These are phyloP conservation scores for Xylaria longipes DNA, from an alignment of 495 filamentous ascomycete genomes.

Conservation along the genomic window DNA sequence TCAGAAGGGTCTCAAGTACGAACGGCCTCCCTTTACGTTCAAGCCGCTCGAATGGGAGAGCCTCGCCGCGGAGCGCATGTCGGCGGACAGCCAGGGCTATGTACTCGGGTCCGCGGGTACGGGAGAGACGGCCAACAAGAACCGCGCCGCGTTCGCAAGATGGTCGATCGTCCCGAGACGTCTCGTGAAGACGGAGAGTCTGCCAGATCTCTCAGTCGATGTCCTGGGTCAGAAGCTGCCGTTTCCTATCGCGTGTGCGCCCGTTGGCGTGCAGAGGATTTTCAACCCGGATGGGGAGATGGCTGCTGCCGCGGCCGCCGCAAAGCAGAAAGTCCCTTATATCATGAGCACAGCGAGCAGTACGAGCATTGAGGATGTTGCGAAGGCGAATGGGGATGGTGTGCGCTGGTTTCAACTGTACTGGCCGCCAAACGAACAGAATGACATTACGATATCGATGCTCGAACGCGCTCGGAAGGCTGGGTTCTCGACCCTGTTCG, in stretches of 20 bases:
- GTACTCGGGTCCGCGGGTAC: conserved; percentile 48
- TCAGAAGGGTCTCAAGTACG: conserved; percentile 40
- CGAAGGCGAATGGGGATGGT: conserved; percentile 34
- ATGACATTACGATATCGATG: conserved; percentile 63
- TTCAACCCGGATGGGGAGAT: conserved; percentile 57
- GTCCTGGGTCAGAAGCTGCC: conserved; percentile 26
- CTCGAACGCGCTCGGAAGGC: conserved; percentile 62
- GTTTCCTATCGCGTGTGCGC: conserved; percentile 37
- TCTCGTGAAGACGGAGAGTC: conserved; percentile 30
- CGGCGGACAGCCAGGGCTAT: conserved; percentile 46
- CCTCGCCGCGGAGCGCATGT: conserved; percentile 39
- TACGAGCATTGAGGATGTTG: conserved; percentile 51
- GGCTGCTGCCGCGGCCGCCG: conserved; percentile 29
- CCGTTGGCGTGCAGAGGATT: conserved; percentile 56
- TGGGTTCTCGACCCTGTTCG: conserved; percentile 58
- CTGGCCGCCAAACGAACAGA: conserved; percentile 57
- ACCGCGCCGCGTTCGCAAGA: conserved; percentile 48
- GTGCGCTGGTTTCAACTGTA: conserved; percentile 66
- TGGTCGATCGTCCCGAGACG: conserved; percentile 48
- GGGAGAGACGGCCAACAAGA: conserved; percentile 46
- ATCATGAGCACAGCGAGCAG: conserved; percentile 53
- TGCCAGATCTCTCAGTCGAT: conserved; percentile 21
- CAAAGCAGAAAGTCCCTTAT: conserved; percentile 48
- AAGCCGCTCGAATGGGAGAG: conserved; percentile 45
- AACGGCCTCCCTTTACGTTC: conserved; percentile 45